A percentile compares a stretch with the other conserved stretches of the same genome.
These are phyloP conservation scores for Medicago truncatula DNA, from an alignment of 306 rosid species.

Conservation along the genomic window DNA sequence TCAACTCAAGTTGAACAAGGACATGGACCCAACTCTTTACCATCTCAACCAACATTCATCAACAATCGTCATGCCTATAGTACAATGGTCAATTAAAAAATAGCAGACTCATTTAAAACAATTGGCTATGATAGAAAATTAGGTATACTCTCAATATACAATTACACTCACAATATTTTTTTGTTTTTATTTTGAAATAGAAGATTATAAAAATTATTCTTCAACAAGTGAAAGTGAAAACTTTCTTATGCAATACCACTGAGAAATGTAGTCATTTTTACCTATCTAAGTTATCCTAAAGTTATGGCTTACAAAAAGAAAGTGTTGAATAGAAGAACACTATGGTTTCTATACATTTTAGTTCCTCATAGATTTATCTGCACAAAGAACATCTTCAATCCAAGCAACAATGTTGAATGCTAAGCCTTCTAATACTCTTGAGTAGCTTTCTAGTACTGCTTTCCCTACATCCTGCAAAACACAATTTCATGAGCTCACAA, in stretches of 20 bases:
- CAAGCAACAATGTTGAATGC: constrained; percentile 84
- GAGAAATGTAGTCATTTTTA: constrained; percentile 35
- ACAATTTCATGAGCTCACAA: not conserved
- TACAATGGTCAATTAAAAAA: not conserved
- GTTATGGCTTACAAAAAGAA: constrained; percentile 28
- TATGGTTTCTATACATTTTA: constrained; percentile 39
- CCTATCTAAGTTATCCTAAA: constrained; percentile 37
- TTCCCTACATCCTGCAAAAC: constrained; percentile 74
- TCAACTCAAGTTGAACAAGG: too few relatives aligned
- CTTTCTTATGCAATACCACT: constrained; percentile 15
- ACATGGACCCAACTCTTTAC: too few relatives aligned
- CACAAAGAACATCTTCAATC: constrained; percentile 71
- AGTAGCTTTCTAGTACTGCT: constrained; percentile 75
- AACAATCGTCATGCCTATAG: too few relatives aligned
- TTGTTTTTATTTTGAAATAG: not conserved
- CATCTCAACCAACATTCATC: too few relatives aligned
- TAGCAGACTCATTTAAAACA: not conserved
- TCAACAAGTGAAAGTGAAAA: constrained; percentile 5
- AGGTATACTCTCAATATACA: not conserved
- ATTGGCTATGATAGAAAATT: not conserved
- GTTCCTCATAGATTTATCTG: constrained; percentile 59
- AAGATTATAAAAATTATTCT: not conserved
- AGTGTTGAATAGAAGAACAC: constrained; percentile 27
- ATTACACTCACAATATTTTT: not conserved
- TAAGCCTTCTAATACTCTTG: constrained; percentile 77